phyloP scores from a whole-genome alignment of 2,329 filamentous ascomycete genomes.

The Neophaeococcomyces mojaviensis region DNA sequence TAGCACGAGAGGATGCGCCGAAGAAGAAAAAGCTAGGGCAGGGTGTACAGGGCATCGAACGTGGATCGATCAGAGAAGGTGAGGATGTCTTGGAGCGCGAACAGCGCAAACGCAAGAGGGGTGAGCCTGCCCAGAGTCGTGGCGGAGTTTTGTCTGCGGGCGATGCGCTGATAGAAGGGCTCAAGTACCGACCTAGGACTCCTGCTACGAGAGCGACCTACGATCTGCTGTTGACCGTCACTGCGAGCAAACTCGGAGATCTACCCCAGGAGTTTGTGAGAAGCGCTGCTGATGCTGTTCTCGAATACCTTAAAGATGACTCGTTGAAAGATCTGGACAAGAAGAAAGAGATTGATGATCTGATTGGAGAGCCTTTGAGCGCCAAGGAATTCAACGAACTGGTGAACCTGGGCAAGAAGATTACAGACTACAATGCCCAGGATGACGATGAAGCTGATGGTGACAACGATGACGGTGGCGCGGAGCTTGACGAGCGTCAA shows the following conservation, averaged over 20 bases:
- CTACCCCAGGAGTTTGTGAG: conserved; percentile 85
- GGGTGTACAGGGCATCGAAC: conserved; percentile 61
- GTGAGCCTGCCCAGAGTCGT: conserved; percentile 61
- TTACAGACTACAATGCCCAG: conserved; percentile 94
- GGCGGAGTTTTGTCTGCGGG: conserved; percentile 74
- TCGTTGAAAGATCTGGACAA: conserved; percentile 95
- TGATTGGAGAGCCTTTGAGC: conserved; percentile 72
- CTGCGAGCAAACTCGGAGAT: conserved; percentile 81
- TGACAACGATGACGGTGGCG: conserved; percentile 56
- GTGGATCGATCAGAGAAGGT: conserved; percentile 69
- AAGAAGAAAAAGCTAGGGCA: conserved; percentile 67
- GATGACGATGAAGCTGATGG: conserved; percentile 83
- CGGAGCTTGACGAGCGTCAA: conserved; percentile 85
- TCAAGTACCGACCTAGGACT: conserved; percentile 86
- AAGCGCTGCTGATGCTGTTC: conserved; percentile 83
- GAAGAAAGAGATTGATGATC: conserved; percentile 94
- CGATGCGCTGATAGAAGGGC: conserved; percentile 81
- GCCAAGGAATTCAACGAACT: conserved; percentile 95
- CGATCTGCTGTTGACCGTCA: conserved; percentile 86
- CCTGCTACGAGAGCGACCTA: conserved; percentile 87
- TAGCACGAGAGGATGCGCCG: conserved; percentile 69
- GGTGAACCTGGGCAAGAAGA: conserved; percentile 94
- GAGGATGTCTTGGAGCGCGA: conserved; percentile 76
- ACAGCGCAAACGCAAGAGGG: conserved; percentile 75
- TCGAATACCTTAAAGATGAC: conserved; percentile 92